A percentile compares a stretch with the other conserved stretches of the same genome.
Conservation (phyloP, 2,329 filamentous ascomycete genomes). For the Fusarium sp. region DNA sequence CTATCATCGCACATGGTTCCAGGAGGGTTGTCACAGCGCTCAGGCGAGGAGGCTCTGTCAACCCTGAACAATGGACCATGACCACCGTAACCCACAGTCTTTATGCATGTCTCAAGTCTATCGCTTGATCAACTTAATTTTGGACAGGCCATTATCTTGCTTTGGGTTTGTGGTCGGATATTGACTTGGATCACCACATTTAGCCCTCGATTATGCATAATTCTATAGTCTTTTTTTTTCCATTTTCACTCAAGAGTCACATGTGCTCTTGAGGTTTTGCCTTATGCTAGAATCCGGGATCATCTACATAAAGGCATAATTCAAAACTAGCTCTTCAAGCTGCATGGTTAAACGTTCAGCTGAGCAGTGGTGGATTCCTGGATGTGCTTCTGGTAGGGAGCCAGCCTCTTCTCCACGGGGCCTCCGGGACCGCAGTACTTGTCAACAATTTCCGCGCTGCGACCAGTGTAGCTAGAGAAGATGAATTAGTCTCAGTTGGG, state of each 20-base stretch:
- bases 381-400: background rate
- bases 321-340: background rate
- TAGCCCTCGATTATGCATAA: background rate
- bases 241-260: background rate
- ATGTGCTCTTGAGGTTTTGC: background rate
- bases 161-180: background rate
- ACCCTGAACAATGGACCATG: too few species aligned
- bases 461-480: constrained; percentile 53
- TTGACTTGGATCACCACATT: background rate
- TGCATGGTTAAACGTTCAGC: background rate
- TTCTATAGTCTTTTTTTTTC: background rate
- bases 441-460: constrained; percentile 59
- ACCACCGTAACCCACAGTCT: too few species aligned
- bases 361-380: background rate
- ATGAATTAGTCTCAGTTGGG: background rate
- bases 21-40: too few species aligned
- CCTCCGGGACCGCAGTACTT: constrained; percentile 56
- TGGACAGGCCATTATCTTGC: too few species aligned
- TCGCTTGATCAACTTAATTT: too few species aligned
- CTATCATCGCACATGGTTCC: background rate
- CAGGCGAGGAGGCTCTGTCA: too few species aligned
- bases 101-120: too few species aligned
- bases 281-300: background rate
- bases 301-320: background rate
- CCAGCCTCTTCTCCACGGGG: constrained; percentile 48